These are phyloP conservation scores for Botryotinia narcissicola DNA, from an alignment of 2,329 filamentous ascomycete genomes.

Conservation along the genomic window DNA sequence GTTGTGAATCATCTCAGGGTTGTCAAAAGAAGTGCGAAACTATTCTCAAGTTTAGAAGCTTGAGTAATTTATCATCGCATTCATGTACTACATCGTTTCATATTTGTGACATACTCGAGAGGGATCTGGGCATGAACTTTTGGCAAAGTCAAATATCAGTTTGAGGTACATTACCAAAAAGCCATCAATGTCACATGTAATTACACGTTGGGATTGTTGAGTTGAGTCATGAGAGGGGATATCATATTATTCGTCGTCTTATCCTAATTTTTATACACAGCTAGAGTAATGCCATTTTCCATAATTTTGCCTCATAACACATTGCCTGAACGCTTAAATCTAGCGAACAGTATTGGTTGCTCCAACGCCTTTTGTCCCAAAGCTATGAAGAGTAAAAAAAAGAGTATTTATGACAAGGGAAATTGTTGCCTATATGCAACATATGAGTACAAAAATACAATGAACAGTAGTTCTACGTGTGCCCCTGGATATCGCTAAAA, in stretches of 20 bases:
- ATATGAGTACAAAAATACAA: slow-evolving; percentile 40
- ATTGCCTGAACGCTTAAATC: slow-evolving; percentile 33
- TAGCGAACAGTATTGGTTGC: slow-evolving; percentile 34
- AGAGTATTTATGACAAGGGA: slow-evolving; percentile 36
- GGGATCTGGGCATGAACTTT: background rate
- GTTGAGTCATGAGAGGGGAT: slow-evolving; percentile 52
- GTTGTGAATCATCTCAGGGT: background rate
- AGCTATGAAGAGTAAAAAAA: slow-evolving; percentile 37
- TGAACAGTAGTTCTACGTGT: slow-evolving; percentile 38
- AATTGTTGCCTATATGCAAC: slow-evolving; percentile 38
- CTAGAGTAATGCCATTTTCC: slow-evolving; percentile 35
- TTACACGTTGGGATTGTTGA: background rate
- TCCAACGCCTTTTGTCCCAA: slow-evolving; percentile 38
- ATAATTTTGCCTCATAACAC: slow-evolving; percentile 33
- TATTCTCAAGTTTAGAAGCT: background rate
- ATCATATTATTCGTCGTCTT: slow-evolving; percentile 53
- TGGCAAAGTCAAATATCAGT: background rate
- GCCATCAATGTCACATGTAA: background rate
- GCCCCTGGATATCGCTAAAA: slow-evolving; percentile 34
- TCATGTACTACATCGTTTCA: background rate
- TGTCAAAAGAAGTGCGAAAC: background rate
- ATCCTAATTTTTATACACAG: slow-evolving; percentile 44
- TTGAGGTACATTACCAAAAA: background rate
- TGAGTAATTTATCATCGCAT: background rate
- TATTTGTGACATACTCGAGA: background rate